Percentiles rank a stretch among this genome's conserved stretches.
Evolutionary conservation across 2,329 filamentous ascomycete genomes (phyloP).

Genomic region (Penicillium italicum): DNA sequence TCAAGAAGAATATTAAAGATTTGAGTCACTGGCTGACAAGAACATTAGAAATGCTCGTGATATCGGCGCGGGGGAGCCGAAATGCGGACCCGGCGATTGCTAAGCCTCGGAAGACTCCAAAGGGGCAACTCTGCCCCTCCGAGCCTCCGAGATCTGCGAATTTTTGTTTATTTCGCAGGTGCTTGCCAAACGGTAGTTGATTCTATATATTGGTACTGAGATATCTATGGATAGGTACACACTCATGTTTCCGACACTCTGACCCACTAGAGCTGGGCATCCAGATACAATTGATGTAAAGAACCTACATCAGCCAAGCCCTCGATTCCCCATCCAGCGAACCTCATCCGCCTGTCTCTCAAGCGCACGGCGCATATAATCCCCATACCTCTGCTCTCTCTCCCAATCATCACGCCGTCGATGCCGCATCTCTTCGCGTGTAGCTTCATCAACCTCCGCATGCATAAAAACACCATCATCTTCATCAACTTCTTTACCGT

Average conservation of each 20-base stretch:
- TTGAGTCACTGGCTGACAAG: constrained; percentile 20
- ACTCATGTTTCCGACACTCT: neutral
- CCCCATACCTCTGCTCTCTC: constrained; percentile 56
- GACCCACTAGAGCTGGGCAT: neutral
- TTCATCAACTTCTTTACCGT: constrained; percentile 40
- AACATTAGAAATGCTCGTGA: constrained; percentile 26
- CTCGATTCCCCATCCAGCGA: constrained; percentile 61
- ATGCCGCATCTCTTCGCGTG: constrained; percentile 30
- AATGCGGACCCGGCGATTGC: constrained; percentile 9
- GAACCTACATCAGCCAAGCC: constrained; percentile 12
- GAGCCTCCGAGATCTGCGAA: constrained; percentile 2
- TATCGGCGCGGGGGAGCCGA: constrained; percentile 21
- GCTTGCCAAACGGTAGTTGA: neutral
- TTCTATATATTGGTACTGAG: neutral
- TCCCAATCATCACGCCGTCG: constrained; percentile 34
- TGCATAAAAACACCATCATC: constrained; percentile 32
- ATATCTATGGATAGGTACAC: too few species aligned
- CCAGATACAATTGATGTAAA: neutral
- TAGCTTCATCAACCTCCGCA: constrained; percentile 26
- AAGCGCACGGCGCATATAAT: constrained; percentile 69
- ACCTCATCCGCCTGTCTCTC: constrained; percentile 76
- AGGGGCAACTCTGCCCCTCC: neutral
- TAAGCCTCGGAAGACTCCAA: constrained; percentile 7
- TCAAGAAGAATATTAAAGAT: neutral
- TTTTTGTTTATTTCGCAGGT: neutral